These are phyloP conservation scores for Amphibolis antarctica DNA, from an alignment of 106 monocot genomes.

Conservation along the genomic window DNA sequence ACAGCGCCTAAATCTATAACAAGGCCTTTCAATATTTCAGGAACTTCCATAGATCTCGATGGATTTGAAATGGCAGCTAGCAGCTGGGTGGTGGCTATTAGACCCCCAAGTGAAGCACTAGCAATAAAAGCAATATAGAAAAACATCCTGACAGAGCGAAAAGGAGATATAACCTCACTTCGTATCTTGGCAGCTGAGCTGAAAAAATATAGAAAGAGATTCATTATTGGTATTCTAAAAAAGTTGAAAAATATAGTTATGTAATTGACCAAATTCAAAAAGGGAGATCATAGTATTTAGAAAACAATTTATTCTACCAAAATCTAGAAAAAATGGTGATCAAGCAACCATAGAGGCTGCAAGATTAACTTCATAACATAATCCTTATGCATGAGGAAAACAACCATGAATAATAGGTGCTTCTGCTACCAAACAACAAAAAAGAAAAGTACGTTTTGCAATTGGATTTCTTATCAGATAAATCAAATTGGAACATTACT, in stretches of 20 bases:
- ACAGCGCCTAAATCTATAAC: conserved; percentile 76
- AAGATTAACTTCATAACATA: too few relatives aligned
- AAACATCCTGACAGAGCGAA: conserved; percentile 92
- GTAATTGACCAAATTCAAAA: not conserved
- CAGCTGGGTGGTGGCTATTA: conserved; percentile 57
- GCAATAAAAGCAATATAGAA: conserved; percentile 93
- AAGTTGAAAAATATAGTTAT: not conserved
- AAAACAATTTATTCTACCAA: too few relatives aligned
- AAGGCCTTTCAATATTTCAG: conserved; percentile 46
- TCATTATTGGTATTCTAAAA: conserved; percentile 7
- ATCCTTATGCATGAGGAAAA: too few relatives aligned
- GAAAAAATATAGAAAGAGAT: conserved; percentile 25
- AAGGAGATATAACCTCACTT: conserved; percentile 91
- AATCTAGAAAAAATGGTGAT: too few relatives aligned
- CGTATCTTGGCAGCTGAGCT: conserved; percentile 84
- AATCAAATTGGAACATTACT: too few relatives aligned
- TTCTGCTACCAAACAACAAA: too few relatives aligned
- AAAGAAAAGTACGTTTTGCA: too few relatives aligned
- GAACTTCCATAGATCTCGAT: conserved; percentile 36
- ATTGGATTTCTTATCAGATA: too few relatives aligned
- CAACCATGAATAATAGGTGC: too few relatives aligned
- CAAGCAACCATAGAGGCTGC: too few relatives aligned
- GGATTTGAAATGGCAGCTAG: conserved; percentile 41
- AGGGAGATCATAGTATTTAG: too few relatives aligned
- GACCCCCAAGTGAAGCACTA: conserved; percentile 58